Base-by-base conservation (phyloP, 192 early-diverging fungal species). In the Glomus cerebriforme region DNA sequence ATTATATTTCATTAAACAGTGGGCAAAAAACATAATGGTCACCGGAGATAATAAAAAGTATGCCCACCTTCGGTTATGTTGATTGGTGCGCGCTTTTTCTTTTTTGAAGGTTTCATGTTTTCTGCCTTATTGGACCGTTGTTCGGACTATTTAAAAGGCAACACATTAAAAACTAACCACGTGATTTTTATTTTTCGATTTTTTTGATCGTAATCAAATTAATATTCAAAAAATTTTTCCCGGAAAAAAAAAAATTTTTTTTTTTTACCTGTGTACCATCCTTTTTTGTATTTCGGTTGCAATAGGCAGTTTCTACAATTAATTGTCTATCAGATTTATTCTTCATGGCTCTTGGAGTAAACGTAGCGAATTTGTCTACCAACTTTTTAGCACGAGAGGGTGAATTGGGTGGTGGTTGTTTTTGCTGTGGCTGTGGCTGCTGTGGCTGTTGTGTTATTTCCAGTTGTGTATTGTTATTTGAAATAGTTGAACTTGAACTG, bases 11-110 rank as follows among this genome's bases (percentile, higher is more conserved):
- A 31, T 4, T 22, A 17, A 54, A 49, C 47, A 49, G 47, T 49
- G 17, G 47, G 47, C 47, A 49, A 54, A 54, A 26, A 31, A 31
- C 63, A 31, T 12, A 29, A 13, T 64, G 6, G 9, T 64, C 29
- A 64, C 27, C 29, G 29, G 63, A 65, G 17, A 65, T 31, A 17
- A 29, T 65, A 12, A 31, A 65, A 31, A 31, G 22, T 34, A 31
- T 15, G n/a, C 71, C 43, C 71, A 73, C 71, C 71, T 43, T 75
- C 74, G n/a, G 74, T 75, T 7, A 75, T 75, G 31, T 73, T 73
- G 26, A 66, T 66, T n/a, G 72, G 72, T 13, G 72, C 24, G 12
- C 74, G 74, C 26, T 75, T 75, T 64, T 75, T 75, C 60, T 75
- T 75, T 39, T 75, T 75, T 59, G n/a, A n/a, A 35, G 5, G 19